Percentiles rank a stretch among this genome's conserved stretches.
phyloP scores from a whole-genome alignment of 805 yeast genomes.

The Torulaspora franciscae region DNA sequence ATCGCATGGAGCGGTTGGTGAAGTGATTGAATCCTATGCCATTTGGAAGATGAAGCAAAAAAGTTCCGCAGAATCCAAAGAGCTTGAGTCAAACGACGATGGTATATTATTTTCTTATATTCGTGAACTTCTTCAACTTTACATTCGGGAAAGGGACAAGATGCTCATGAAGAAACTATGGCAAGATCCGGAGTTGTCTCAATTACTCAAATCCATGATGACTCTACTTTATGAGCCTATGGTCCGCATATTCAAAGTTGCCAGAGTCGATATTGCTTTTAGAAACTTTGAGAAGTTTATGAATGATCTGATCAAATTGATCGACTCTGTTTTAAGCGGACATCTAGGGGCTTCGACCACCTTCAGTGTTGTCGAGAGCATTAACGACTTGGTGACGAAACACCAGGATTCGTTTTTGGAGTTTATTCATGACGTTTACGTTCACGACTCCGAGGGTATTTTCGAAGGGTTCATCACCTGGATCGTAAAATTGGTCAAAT shows the following conservation, averaged over 20 bases:
- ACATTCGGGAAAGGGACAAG: constrained; percentile 70
- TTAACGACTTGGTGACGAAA: constrained; percentile 59
- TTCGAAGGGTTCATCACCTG: constrained; percentile 70
- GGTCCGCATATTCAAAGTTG: constrained; percentile 60
- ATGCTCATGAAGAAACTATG: constrained; percentile 68
- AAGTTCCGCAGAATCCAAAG: constrained; percentile 19
- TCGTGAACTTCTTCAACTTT: constrained; percentile 57
- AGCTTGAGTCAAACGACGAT: constrained; percentile 20
- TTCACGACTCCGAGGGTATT: constrained; percentile 65
- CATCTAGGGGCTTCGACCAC: constrained; percentile 48
- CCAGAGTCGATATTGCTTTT: constrained; percentile 60
- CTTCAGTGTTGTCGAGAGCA: constrained; percentile 50
- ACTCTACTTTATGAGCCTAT: constrained; percentile 71
- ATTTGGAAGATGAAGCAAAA: constrained; percentile 25
- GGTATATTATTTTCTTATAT: constrained; percentile 49
- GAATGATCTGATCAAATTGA: constrained; percentile 56
- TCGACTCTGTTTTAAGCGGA: constrained; percentile 48
- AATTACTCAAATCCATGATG: constrained; percentile 65
- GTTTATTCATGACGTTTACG: constrained; percentile 77
- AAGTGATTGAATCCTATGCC: constrained; percentile 31
- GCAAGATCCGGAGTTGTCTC: constrained; percentile 81
- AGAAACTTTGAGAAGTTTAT: constrained; percentile 61
- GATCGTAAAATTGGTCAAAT: constrained; percentile 61
- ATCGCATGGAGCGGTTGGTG: constrained; percentile 23
- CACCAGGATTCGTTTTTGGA: constrained; percentile 69